Evolutionary conservation across 164 flowering plant genomes (phyloP).

Genomic region (Cinnamomum micranthum): DNA sequence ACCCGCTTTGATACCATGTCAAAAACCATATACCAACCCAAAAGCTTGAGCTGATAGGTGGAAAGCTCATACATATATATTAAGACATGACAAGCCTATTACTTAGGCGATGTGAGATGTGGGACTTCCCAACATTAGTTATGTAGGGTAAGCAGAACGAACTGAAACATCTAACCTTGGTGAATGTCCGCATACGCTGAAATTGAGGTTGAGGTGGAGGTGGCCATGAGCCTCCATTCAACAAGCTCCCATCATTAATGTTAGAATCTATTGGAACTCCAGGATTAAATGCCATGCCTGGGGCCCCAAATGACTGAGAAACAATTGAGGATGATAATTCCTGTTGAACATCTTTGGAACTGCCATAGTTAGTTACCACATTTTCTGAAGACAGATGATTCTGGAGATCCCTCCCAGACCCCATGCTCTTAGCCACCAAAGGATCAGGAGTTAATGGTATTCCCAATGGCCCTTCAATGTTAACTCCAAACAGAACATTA

Average conservation of each 20-base stretch:
- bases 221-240: constrained; percentile 60
- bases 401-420: constrained; percentile 55
- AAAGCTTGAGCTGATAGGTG: too few species aligned
- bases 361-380: constrained; percentile 49
- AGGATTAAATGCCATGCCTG: constrained; percentile 65
- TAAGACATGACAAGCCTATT: too few species aligned
- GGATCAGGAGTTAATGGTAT: constrained; percentile 56
- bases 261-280: constrained; percentile 63
- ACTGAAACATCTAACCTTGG: constrained; percentile 52
- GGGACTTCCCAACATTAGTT: too few species aligned
- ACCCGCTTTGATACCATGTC: too few species aligned
- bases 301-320: constrained; percentile 90
- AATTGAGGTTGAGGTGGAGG: constrained; percentile 61
- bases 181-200: constrained; percentile 77
- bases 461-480: constrained; percentile 47
- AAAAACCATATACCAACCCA: too few species aligned
- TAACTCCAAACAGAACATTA: constrained; percentile 49
- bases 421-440: constrained; percentile 44
- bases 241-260: constrained; percentile 57
- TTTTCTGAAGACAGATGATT: constrained; percentile 49
- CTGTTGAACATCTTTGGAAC: constrained; percentile 67
- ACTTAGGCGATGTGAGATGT: too few species aligned
- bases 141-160: neutral
- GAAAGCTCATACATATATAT: too few species aligned
- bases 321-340: constrained; percentile 86